Evolutionary conservation across 805 yeast genomes (phyloP).

Genomic region (Clavispora phyllophila): DNA sequence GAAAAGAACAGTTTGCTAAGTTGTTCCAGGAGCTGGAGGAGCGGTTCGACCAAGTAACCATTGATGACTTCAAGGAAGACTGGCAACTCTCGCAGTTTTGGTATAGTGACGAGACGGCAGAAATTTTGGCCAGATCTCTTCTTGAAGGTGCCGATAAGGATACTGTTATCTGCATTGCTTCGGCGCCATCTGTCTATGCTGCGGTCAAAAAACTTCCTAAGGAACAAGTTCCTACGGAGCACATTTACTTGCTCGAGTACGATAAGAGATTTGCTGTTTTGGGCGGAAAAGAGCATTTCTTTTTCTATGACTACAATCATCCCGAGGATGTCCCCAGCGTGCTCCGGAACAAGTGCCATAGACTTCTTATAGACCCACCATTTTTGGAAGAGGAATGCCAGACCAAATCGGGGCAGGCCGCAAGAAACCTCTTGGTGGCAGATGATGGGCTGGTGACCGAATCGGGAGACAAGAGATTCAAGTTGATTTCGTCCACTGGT

Average conservation of each 20-base stretch:
- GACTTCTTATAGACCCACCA: slow-evolving; percentile 83
- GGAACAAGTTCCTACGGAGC: slow-evolving; percentile 53
- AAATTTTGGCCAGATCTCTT: slow-evolving; percentile 59
- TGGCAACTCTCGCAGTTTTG: slow-evolving; percentile 95
- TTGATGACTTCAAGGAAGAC: slow-evolving; percentile 79
- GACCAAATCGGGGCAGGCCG: slow-evolving; percentile 50
- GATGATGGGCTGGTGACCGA: slow-evolving; percentile 36
- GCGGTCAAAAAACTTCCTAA: slow-evolving; percentile 57
- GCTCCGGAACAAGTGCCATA: slow-evolving; percentile 58
- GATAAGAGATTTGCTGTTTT: slow-evolving; percentile 72
- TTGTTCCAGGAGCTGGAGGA: slow-evolving; percentile 56
- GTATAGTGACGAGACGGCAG: slow-evolving; percentile 75
- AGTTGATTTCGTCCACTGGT: slow-evolving; percentile 78
- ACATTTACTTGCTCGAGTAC: slow-evolving; percentile 71
- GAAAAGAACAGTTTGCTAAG: slow-evolving; percentile 51
- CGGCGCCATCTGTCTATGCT: slow-evolving; percentile 92
- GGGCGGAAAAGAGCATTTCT: slow-evolving; percentile 64
- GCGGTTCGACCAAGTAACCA: slow-evolving; percentile 46
- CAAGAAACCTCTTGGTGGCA: slow-evolving; percentile 48
- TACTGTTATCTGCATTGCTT: slow-evolving; percentile 69
- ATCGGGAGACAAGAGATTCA: slow-evolving; percentile 38
- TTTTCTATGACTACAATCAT: slow-evolving; percentile 66
- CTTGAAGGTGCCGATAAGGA: slow-evolving; percentile 70
- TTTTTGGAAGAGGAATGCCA: slow-evolving; percentile 81
- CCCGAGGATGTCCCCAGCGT: slow-evolving; percentile 59